phyloP scores from a whole-genome alignment of 306 rosid species.

The Biancaea sappan region DNA sequence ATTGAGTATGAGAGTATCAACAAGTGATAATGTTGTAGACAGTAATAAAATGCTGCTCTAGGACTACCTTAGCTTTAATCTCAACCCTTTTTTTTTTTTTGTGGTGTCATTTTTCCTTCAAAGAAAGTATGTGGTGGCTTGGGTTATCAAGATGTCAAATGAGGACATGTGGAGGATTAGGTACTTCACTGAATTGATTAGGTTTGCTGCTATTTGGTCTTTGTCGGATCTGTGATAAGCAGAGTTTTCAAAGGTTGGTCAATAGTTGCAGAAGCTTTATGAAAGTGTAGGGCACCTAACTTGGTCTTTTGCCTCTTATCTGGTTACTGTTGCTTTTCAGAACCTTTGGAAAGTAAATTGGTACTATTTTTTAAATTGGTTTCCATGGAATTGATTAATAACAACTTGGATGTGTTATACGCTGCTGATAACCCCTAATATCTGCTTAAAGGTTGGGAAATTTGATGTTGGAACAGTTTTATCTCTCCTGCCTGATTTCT shows the following conservation, averaged over 20 bases:
- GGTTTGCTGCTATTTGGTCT: no score
- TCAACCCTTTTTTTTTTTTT: no score
- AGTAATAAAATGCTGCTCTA: neutral
- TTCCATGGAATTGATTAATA: neutral
- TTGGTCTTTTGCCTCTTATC: no score
- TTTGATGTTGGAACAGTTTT: neutral
- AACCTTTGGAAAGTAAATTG: neutral
- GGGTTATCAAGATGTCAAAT: neutral
- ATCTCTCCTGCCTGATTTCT: neutral
- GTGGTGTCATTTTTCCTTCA: no score
- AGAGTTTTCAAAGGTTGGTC: neutral
- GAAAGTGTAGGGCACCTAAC: no score
- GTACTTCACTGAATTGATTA: neutral
- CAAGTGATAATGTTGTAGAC: neutral
- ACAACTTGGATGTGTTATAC: neutral
- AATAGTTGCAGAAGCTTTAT: no score
- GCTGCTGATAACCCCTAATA: no score
- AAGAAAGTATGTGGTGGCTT: neutral
- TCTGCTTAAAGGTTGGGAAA: neutral
- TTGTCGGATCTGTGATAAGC: neutral
- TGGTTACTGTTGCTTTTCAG: no score
- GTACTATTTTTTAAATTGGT: neutral
- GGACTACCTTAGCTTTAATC: no score
- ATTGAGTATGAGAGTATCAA: neutral
- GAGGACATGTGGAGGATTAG: neutral